phyloP scores from a whole-genome alignment of 768 basidiomycete species.

The Naganishia randhawae region DNA sequence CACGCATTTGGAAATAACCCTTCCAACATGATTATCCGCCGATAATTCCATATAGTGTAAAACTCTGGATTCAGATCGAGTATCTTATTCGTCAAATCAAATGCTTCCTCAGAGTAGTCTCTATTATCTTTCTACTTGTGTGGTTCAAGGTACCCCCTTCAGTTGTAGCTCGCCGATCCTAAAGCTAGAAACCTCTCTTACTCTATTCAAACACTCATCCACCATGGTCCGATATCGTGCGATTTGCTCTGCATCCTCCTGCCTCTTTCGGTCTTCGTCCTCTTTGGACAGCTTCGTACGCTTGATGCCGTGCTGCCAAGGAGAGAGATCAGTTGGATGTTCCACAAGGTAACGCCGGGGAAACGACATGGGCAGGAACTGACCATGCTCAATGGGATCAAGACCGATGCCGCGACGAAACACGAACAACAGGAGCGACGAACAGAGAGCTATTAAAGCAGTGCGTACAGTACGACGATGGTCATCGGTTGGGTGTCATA shows the following conservation, averaged over 20 bases:
- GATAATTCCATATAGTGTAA: constrained; percentile 94
- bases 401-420: background rate
- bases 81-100: constrained; percentile 70
- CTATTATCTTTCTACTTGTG: constrained; percentile 61
- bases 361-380: background rate
- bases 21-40: constrained; percentile 69
- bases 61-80: constrained; percentile 88
- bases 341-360: background rate
- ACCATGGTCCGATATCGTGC: constrained; percentile 68
- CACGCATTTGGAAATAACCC: constrained; percentile 70
- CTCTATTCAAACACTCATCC: constrained; percentile 63
- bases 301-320: constrained; percentile 51
- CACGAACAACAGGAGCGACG: too few relatives aligned
- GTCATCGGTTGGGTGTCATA: too few relatives aligned
- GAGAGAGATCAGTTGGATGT: background rate
- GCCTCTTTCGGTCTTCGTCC: constrained; percentile 61
- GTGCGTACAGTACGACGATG: too few relatives aligned
- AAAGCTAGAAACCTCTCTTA: constrained; percentile 43
- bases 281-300: constrained; percentile 33
- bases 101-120: constrained; percentile 70
- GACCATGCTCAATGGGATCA: background rate
- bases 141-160: background rate
- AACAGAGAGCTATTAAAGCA: too few relatives aligned
- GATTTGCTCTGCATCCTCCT: constrained; percentile 71
- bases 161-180: background rate